Base-by-base conservation (phyloP, 1,139 yeast species). In the Hemisphaericaspora xylofermentans region DNA sequence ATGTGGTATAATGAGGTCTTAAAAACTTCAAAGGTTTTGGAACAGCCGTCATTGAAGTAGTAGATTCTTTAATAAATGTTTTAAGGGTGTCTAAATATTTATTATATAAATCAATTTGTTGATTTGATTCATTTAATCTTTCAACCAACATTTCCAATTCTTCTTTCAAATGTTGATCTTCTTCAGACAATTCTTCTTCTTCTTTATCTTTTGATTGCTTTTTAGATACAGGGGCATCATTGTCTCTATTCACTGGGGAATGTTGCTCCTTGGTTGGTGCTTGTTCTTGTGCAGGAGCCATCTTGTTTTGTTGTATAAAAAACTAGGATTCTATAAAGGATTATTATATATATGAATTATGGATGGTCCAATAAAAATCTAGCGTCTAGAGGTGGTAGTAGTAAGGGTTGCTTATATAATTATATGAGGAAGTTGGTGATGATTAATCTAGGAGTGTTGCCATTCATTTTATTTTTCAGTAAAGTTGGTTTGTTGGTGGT, bases 1-100 rank as follows among this genome's bases (percentile, higher is more conserved):
- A 72, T 24, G 74, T 60, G 15, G 84, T 84, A 60, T 84, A 93
- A 54, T 82, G 88, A 13, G 98, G 96, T 56, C 96, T 82, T 52
- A 94, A 75, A 61, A 94, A 94, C 69, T 94, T 94, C 66, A 93
- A 78, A 12, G 99, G 98, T 63, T 93, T 94, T 35, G 99, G 99
- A 36, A 94, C 98, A 1, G 99, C 99, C 2, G 98, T 94, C 97
- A 93, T 93, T 7, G 98, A 89, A 26, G 97, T 88, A 3, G 98
- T 93, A 13, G 98, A 87, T 40, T 95, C 95, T 53, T 88, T 82
- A 54, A 93, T 91, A 55, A 80, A 80, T 40, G 76, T 78, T 60
- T 88, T 89, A 61, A 94, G 74, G 40, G 82, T 73, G 35, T 75
- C 75, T 52, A 94, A 72, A 22, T 88, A 76, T 15, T 80, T 68